phyloP scores from a whole-genome alignment of 148 eudicot genomes.

The Rhododendron ferrugineum region DNA sequence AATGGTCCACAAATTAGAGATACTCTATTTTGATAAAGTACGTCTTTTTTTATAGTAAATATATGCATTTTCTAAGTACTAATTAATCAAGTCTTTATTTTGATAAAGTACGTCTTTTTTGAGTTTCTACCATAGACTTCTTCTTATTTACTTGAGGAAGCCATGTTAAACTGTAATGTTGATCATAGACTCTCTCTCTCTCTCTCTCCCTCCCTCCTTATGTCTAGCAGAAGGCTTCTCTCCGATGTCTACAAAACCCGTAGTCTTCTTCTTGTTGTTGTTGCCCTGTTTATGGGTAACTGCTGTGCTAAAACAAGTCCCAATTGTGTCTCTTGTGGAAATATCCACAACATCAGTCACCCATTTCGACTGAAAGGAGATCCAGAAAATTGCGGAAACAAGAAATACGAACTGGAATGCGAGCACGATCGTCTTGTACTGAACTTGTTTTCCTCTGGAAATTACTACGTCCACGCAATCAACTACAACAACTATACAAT shows the following conservation, averaged over 20 bases:
- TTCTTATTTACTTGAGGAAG: too few relatives aligned
- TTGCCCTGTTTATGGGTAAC: not conserved
- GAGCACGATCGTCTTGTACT: slow-evolving; percentile 6
- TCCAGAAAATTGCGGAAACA: not conserved
- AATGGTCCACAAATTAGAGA: too few relatives aligned
- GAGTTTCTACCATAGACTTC: too few relatives aligned
- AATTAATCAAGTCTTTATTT: too few relatives aligned
- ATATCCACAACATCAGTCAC: not conserved
- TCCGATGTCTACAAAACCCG: not conserved
- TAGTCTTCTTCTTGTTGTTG: not conserved
- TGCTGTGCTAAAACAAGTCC: not conserved
- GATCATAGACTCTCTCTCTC: not conserved
- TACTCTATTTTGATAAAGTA: too few relatives aligned
- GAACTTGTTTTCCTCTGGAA: not conserved
- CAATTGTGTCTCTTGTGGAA: not conserved
- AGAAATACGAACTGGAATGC: slow-evolving; percentile 11
- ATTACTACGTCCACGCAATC: slow-evolving; percentile 9
- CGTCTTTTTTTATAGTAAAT: too few relatives aligned
- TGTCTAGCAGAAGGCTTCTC: not conserved
- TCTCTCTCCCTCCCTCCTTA: not conserved
- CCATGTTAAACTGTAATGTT: too few relatives aligned
- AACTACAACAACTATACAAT: slow-evolving; percentile 8
- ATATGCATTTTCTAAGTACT: too few relatives aligned
- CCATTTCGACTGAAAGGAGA: slow-evolving; percentile 3
- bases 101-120: too few relatives aligned